phyloP scores from a whole-genome alignment of 257 asterid species.

The Salvia miltiorrhiza region DNA sequence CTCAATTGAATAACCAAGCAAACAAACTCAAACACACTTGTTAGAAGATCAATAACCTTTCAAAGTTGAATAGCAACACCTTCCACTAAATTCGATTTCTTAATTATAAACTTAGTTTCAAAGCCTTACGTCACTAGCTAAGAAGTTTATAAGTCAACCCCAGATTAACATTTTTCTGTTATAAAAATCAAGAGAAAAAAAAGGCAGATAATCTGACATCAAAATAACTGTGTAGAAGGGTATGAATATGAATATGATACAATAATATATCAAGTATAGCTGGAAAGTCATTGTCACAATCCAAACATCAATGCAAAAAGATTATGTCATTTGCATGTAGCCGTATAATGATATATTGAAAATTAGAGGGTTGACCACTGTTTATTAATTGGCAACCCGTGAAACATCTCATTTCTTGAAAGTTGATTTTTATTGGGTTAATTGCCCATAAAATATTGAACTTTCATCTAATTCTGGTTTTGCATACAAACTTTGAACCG shows the following conservation, averaged over 20 bases:
- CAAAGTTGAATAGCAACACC: not conserved
- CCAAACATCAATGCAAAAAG: not conserved
- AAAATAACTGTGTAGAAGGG: conserved; percentile 1
- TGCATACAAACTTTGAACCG: too few species aligned
- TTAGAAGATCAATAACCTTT: not conserved
- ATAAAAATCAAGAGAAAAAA: not conserved
- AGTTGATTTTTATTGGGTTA: not conserved
- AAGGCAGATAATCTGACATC: conserved; percentile 4
- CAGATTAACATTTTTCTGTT: not conserved
- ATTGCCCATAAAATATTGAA: too few species aligned
- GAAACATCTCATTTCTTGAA: not conserved
- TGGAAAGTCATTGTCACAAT: conserved; percentile 19
- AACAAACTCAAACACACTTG: not conserved
- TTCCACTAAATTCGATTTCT: not conserved
- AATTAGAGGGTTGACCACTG: conserved; percentile 16
- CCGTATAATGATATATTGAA: not conserved
- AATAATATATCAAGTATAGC: not conserved
- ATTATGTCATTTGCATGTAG: conserved; percentile 22
- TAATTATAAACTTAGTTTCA: not conserved
- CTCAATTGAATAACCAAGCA: not conserved
- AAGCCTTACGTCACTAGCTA: not conserved
- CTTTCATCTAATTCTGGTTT: too few species aligned
- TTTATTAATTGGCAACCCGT: not conserved
- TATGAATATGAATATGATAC: not conserved
- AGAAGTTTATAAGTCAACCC: conserved; percentile 11